Percentiles rank a stretch among this genome's conserved stretches.
These are phyloP conservation scores for Plenodomus biglobosus DNA, from an alignment of 2,329 filamentous ascomycete species.

Conservation along the genomic window DNA sequence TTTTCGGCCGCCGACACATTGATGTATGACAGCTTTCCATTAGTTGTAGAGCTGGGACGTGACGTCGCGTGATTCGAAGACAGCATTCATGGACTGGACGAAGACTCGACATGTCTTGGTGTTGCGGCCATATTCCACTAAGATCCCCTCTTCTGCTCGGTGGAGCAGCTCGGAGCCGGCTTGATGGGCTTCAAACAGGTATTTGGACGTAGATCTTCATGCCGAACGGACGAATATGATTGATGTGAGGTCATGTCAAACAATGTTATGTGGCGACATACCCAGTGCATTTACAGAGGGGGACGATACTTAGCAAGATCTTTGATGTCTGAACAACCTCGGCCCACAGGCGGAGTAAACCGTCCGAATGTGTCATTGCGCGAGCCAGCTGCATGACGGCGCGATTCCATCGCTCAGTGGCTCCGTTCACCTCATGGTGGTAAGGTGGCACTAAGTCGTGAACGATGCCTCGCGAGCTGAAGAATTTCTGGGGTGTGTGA, in stretches of 20 bases:
- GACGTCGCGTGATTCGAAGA: slow-evolving; percentile 3
- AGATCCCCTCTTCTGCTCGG: no score
- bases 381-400: slow-evolving; percentile 2
- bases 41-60: not conserved
- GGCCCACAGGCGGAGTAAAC: slow-evolving; percentile 2
- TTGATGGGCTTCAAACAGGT: not conserved
- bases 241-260: not conserved
- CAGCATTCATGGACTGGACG: not conserved
- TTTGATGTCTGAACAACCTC: slow-evolving; percentile 6
- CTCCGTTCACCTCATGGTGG: slow-evolving; percentile 7
- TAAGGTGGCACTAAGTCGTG: slow-evolving; percentile 4
- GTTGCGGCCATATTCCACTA: slow-evolving; percentile 5
- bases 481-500: no score
- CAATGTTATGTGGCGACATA: slow-evolving; percentile 6
- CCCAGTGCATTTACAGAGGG: not conserved
- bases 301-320: slow-evolving; percentile 10
- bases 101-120: slow-evolving; percentile 2
- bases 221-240: slow-evolving; percentile 4
- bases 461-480: not conserved
- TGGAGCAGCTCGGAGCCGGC: no score
- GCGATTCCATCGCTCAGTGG: slow-evolving; percentile 4
- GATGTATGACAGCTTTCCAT: no score
- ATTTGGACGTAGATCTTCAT: slow-evolving; percentile 1
- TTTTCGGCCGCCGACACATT: no score
- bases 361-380: not conserved